A percentile compares a stretch with the other conserved stretches of the same genome.
Conservation (phyloP, 140 eudicot genomes). For the Oenanthe javanica region DNA sequence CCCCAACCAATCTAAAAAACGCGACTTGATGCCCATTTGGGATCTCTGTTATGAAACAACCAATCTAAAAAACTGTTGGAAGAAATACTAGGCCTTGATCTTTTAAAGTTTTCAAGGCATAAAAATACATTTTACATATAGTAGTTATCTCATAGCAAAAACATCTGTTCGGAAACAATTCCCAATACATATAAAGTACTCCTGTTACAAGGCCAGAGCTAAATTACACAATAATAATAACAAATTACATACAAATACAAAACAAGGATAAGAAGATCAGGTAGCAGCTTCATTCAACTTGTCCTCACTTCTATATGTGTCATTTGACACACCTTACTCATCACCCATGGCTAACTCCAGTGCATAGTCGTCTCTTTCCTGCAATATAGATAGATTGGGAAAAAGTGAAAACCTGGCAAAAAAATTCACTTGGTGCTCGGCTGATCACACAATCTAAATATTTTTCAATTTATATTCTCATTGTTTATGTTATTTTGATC, state of each 20-base stretch:
- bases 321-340: slow-evolving; percentile 37
- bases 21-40: too few relatives aligned
- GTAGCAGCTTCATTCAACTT: background rate
- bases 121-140: background rate
- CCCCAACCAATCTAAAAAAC: too few relatives aligned
- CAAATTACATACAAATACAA: background rate
- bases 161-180: background rate
- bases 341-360: slow-evolving; percentile 94
- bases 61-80: too few relatives aligned
- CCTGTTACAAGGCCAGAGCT: background rate
- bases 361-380: slow-evolving; percentile 98
- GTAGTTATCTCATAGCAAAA: background rate
- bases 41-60: too few relatives aligned
- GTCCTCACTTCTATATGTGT: slow-evolving; percentile 17
- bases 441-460: background rate
- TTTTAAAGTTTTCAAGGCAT: background rate
- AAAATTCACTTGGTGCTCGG: too few relatives aligned
- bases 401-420: slow-evolving; percentile 9
- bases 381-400: slow-evolving; percentile 16
- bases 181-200: background rate
- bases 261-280: slow-evolving; percentile 11
- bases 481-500: background rate
- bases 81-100: too few relatives aligned
- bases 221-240: background rate
- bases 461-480: background rate